phyloP scores from a whole-genome alignment of 352 stramenopile species.

The Phytophthora sp. region DNA sequence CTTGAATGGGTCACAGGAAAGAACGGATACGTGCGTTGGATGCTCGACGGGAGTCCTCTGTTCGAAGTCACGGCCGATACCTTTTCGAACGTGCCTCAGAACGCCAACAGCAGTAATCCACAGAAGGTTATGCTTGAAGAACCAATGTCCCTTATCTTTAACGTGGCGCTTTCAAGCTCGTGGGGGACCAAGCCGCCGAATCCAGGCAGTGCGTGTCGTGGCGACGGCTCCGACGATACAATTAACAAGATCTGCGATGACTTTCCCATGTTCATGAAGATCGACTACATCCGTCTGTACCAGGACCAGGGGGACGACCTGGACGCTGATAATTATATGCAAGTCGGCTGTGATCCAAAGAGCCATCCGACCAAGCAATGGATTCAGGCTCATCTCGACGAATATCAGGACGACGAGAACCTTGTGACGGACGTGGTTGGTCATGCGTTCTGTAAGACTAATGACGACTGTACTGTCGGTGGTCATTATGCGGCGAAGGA shows the following conservation, averaged over 20 bases:
- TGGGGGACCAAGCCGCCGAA: constrained; percentile 46
- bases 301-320: constrained; percentile 56
- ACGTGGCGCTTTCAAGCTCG: constrained; percentile 91
- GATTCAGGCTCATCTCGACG: constrained; percentile 49
- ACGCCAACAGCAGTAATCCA: constrained; percentile 54
- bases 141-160: constrained; percentile 93
- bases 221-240: constrained; percentile 41
- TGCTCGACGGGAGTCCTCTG: constrained; percentile 78
- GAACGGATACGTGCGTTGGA: constrained; percentile 54
- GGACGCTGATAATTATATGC: constrained; percentile 42
- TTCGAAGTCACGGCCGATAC: constrained; percentile 76
- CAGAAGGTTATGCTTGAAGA: constrained; percentile 91
- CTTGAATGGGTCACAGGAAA: constrained; percentile 49
- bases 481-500: constrained; percentile 37
- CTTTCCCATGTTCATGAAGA: constrained; percentile 68
- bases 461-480: constrained; percentile 52
- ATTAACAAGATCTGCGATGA: constrained; percentile 60
- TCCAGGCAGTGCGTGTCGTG: constrained; percentile 26
- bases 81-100: constrained; percentile 51
- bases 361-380: constrained; percentile 51
- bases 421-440: constrained; percentile 39
- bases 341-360: constrained; percentile 45
- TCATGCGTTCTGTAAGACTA: constrained; percentile 45
- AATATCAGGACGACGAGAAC: constrained; percentile 59
- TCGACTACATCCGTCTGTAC: constrained; percentile 91